phyloP scores from a whole-genome alignment of 2,329 filamentous ascomycete species.

The Parastagonospora avenae region DNA sequence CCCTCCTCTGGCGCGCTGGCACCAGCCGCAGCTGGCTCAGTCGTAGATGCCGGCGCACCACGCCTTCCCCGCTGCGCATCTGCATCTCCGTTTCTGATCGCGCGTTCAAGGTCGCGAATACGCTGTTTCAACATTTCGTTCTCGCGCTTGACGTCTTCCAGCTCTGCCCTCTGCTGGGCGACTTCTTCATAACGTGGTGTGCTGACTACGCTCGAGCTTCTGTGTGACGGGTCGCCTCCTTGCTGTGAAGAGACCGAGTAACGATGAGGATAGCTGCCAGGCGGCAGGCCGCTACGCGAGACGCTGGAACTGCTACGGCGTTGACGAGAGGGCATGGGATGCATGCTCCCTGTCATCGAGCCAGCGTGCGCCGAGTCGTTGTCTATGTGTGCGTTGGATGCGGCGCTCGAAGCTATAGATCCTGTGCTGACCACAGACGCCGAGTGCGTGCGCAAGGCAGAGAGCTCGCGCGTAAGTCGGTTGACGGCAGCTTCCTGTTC shows the following conservation, averaged over 20 bases:
- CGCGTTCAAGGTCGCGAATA: conserved; percentile 54
- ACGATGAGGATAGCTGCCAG: conserved; percentile 29
- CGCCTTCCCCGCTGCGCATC: conserved; percentile 41
- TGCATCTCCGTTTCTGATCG: conserved; percentile 34
- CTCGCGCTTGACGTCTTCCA: conserved; percentile 57
- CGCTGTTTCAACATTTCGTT: conserved; percentile 55
- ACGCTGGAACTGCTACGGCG: conserved; percentile 63
- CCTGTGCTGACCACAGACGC: conserved; percentile 65
- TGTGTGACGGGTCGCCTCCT: conserved; percentile 27
- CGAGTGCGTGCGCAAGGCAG: conserved; percentile 74
- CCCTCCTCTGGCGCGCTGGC: conserved; percentile 6
- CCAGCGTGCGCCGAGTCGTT: conserved; percentile 53
- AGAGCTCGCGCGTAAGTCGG: conserved; percentile 86
- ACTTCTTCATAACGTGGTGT: conserved; percentile 51
- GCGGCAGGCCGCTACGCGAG: conserved; percentile 44
- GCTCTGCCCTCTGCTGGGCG: conserved; percentile 50
- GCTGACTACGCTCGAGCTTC: conserved; percentile 43
- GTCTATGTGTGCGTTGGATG: conserved; percentile 54
- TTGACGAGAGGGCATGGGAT: conserved; percentile 60
- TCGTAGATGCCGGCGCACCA: conserved; percentile 22
- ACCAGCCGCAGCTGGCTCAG: conserved; percentile 7
- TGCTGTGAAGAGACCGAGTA: conserved; percentile 41
- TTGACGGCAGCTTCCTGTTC: conserved; percentile 97
- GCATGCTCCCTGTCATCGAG: conserved; percentile 53
- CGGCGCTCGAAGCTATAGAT: conserved; percentile 54